phyloP scores from a whole-genome alignment of 1,284 basidiomycete species.

The Pseudozyma flocculosa region DNA sequence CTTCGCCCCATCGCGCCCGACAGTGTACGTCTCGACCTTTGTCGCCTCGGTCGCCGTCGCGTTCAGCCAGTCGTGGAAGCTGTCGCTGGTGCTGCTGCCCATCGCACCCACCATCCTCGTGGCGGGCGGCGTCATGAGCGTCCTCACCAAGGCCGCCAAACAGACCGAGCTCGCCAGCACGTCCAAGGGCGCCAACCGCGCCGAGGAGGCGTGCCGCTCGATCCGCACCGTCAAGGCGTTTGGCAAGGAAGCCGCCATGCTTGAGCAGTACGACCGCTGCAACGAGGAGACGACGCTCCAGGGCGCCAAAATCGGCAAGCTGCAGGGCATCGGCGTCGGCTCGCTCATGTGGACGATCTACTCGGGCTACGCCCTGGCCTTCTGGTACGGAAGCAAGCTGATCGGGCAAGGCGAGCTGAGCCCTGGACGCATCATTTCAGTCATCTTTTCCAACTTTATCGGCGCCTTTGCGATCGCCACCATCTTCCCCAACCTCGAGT shows the following conservation, averaged over 20 bases:
- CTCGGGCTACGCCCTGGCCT: slow-evolving; percentile 53
- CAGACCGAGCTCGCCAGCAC: slow-evolving; percentile 74
- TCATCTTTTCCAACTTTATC: slow-evolving; percentile 53
- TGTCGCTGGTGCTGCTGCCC: slow-evolving; percentile 80
- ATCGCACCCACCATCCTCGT: slow-evolving; percentile 85
- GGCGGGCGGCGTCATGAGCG: slow-evolving; percentile 77
- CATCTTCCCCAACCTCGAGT: slow-evolving; percentile 62
- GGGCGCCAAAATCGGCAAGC: slow-evolving; percentile 70
- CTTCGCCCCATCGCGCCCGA: too few relatives aligned
- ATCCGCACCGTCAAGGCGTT: slow-evolving; percentile 90
- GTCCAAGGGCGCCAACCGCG: slow-evolving; percentile 79
- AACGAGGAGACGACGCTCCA: slow-evolving; percentile 66
- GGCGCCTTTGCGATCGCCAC: slow-evolving; percentile 56
- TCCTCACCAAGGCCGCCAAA: slow-evolving; percentile 71
- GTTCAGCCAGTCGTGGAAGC: slow-evolving; percentile 66
- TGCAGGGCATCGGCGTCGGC: slow-evolving; percentile 70
- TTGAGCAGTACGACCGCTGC: slow-evolving; percentile 70
- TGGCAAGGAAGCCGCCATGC: slow-evolving; percentile 72
- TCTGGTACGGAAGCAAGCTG: slow-evolving; percentile 54
- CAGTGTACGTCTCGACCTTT: slow-evolving; percentile 52
- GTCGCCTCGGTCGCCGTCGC: slow-evolving; percentile 58
- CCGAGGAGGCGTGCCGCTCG: slow-evolving; percentile 90
- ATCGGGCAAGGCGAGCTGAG: slow-evolving; percentile 47
- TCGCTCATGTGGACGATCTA: slow-evolving; percentile 61
- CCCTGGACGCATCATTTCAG: slow-evolving; percentile 52